A percentile compares a stretch with the other conserved stretches of the same genome.
These are phyloP conservation scores for Stemphylium lycopersici DNA, from an alignment of 2,329 filamentous ascomycete species.

Conservation along the genomic window DNA sequence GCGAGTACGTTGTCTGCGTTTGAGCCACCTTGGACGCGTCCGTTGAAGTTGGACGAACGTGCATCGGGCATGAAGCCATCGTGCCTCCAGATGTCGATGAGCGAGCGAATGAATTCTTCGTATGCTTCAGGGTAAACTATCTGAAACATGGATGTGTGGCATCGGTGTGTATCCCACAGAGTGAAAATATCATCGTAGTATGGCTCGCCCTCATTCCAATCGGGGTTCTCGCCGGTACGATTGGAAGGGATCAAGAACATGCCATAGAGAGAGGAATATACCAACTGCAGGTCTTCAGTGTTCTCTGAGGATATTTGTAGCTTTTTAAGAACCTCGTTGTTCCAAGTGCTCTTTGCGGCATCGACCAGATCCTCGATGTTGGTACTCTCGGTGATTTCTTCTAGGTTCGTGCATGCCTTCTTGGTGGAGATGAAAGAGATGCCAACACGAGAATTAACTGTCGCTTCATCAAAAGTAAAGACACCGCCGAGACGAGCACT, in stretches of 20 bases:
- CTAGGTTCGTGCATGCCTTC: conserved; percentile 65
- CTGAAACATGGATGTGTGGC: conserved; percentile 68
- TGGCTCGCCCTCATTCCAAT: conserved; percentile 68
- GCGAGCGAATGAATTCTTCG: conserved; percentile 68
- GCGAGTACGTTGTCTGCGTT: conserved; percentile 75
- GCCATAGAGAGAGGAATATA: conserved; percentile 73
- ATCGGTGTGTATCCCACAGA: conserved; percentile 70
- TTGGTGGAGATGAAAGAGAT: conserved; percentile 70
- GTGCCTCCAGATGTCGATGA: conserved; percentile 71
- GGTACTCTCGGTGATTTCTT: conserved; percentile 61
- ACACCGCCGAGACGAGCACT: conserved; percentile 51
- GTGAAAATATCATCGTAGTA: conserved; percentile 77
- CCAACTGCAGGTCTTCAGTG: conserved; percentile 61
- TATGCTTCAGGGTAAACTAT: conserved; percentile 68
- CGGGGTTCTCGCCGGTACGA: conserved; percentile 72
- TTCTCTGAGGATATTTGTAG: conserved; percentile 66
- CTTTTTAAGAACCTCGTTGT: conserved; percentile 66
- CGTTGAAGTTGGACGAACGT: conserved; percentile 72
- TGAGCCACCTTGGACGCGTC: conserved; percentile 71
- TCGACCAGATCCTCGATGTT: conserved; percentile 54
- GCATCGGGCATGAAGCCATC: conserved; percentile 70
- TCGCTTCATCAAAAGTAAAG: conserved; percentile 59
- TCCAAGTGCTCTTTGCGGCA: conserved; percentile 63
- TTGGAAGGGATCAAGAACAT: conserved; percentile 73
- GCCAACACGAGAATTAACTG: conserved; percentile 65